Conservation (phyloP, 2,329 filamentous ascomycete genomes). For the Sarocladium oryzae region DNA sequence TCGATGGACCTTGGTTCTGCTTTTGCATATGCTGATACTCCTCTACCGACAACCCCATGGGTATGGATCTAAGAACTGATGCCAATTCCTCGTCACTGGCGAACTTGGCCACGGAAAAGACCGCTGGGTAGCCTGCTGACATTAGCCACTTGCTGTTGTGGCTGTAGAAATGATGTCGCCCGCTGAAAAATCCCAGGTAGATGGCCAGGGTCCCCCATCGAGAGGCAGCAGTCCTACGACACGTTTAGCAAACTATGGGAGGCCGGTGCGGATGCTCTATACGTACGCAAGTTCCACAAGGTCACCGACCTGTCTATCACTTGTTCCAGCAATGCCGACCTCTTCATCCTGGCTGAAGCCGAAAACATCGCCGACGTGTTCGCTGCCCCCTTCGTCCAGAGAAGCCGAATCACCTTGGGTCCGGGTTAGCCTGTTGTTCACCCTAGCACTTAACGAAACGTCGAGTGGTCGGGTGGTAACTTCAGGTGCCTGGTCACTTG, state of each 20-base stretch:
- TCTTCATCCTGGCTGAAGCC: conserved; percentile 19
- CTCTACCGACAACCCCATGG: conserved; percentile 20
- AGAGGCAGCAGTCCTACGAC: conserved; percentile 25
- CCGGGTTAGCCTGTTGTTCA: neutral
- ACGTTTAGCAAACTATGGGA: conserved; percentile 12
- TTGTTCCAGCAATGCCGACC: conserved; percentile 19
- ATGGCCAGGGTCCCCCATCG: conserved; percentile 43
- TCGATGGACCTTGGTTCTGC: conserved; percentile 35
- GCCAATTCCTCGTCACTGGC: conserved; percentile 33
- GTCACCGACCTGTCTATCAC: conserved; percentile 35
- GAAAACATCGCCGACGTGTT: neutral
- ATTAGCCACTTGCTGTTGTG: conserved; percentile 44
- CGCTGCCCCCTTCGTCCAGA: conserved; percentile 20
- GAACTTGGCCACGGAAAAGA: conserved; percentile 46
- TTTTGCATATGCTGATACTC: conserved; percentile 24
- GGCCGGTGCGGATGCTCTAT: neutral
- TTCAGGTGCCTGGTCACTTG: conserved; percentile 2
- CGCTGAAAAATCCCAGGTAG: conserved; percentile 45
- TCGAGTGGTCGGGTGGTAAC: neutral
- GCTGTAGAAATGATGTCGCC: conserved; percentile 48
- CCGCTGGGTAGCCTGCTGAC: conserved; percentile 32
- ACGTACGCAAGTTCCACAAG: conserved; percentile 42
- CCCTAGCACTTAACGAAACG: neutral
- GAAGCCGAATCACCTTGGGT: neutral
- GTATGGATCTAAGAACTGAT: conserved; percentile 27